These are phyloP conservation scores for Odontarrhena argentea DNA, from an alignment of 345 rosid genomes.

Conservation along the genomic window DNA sequence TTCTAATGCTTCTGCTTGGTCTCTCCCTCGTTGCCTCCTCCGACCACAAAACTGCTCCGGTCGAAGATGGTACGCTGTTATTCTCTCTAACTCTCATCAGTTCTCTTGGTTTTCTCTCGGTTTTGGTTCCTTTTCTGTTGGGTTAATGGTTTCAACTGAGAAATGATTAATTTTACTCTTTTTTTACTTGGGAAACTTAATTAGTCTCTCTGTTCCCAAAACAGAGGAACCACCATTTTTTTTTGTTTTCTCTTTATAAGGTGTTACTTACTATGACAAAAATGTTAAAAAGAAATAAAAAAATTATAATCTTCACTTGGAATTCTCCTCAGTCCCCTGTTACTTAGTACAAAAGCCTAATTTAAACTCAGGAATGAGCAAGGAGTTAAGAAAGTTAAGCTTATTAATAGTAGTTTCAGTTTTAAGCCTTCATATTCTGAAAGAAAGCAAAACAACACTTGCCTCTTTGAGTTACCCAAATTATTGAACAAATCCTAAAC, in stretches of 20 bases:
- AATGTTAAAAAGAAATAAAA: too few species aligned
- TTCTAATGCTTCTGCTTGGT: slow-evolving; percentile 43
- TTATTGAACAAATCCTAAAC: too few species aligned
- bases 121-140: neutral
- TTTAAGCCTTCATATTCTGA: neutral
- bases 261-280: neutral
- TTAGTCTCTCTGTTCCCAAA: slow-evolving; percentile 19
- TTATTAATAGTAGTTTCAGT: neutral
- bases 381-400: neutral
- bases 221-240: slow-evolving; percentile 3
- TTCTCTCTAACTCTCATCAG: neutral
- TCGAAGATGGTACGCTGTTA: slow-evolving; percentile 63
- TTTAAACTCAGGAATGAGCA: slow-evolving; percentile 1
- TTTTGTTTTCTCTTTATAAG: slow-evolving; percentile 5
- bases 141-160: neutral
- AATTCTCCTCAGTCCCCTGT: neutral
- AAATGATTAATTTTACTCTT: neutral
- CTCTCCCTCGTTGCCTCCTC: slow-evolving; percentile 27
- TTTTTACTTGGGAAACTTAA: slow-evolving; percentile 14
- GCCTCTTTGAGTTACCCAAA: too few species aligned
- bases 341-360: too few species aligned
- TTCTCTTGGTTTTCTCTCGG: neutral
- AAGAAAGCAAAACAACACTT: neutral
- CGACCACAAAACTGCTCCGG: slow-evolving; percentile 34
- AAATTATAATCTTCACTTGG: neutral